phyloP scores from a whole-genome alignment of 805 yeast genomes.

The Scheffersomyces lignosus region DNA sequence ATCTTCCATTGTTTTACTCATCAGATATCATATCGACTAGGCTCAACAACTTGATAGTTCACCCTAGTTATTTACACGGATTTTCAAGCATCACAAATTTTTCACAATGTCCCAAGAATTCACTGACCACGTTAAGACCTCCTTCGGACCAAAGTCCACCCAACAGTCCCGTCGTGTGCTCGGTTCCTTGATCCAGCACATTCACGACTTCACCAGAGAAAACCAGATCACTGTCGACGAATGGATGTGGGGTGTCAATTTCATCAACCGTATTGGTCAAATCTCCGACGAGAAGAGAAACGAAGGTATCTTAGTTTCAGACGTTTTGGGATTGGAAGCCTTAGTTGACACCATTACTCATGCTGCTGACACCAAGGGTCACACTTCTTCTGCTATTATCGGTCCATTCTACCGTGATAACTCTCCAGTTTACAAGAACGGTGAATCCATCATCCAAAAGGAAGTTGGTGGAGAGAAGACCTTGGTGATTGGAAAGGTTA shows the following conservation, averaged over 20 bases:
- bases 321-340: constrained; percentile 32
- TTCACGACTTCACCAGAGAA: constrained; percentile 37
- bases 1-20: too few relatives aligned
- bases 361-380: constrained; percentile 13
- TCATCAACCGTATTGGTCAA: constrained; percentile 32
- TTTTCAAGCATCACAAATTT: too few relatives aligned
- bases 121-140: constrained; percentile 22
- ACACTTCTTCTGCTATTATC: constrained; percentile 29
- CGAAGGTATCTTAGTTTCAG: constrained; percentile 35
- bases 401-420: constrained; percentile 36
- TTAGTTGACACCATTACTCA: constrained; percentile 33
- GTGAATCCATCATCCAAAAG: constrained; percentile 29
- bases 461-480: constrained; percentile 33
- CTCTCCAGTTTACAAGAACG: constrained; percentile 26
- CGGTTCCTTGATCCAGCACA: constrained; percentile 28
- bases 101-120: constrained; percentile 22
- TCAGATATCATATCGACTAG: too few relatives aligned
- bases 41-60: too few relatives aligned
- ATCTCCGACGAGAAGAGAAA: constrained; percentile 28
- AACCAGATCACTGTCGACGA: constrained; percentile 33
- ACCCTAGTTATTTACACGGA: too few relatives aligned
- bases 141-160: constrained; percentile 27
- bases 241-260: constrained; percentile 31
- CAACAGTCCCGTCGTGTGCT: constrained; percentile 21
- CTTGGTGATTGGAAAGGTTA: constrained; percentile 23